Percentiles rank a stretch among this genome's conserved stretches.
Evolutionary conservation across 805 yeast species (phyloP).

Genomic region (Kazachstania psychrophila): DNA sequence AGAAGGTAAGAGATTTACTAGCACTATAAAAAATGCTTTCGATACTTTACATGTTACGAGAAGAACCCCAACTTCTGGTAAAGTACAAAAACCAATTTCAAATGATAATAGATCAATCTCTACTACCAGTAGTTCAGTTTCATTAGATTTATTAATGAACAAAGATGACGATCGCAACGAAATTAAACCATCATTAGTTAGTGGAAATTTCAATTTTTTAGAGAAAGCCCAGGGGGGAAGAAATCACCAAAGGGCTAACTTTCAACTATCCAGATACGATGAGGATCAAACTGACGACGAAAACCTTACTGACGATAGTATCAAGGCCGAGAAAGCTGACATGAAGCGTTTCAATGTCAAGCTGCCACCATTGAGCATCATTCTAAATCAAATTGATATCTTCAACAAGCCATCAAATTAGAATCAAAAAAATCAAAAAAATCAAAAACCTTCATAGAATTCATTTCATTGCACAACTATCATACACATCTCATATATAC

Average conservation of each 20-base stretch:
- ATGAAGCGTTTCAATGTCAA: no score
- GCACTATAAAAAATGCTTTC: constrained; percentile 6
- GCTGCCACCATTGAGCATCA: constrained; percentile 23
- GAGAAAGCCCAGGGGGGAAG: constrained; percentile 1
- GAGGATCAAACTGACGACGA: constrained; percentile 8
- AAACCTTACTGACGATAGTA: constrained; percentile 8
- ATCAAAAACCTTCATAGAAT: no score
- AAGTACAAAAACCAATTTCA: constrained; percentile 10
- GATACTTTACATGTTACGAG: constrained; percentile 12
- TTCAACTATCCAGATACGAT: constrained; percentile 11
- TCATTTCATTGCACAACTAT: no score
- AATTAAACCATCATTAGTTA: not conserved
- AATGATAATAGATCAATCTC: constrained; percentile 13
- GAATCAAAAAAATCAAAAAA: not conserved
- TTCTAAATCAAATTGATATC: constrained; percentile 18
- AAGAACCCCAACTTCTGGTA: not conserved
- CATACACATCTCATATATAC: no score
- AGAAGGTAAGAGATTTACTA: not conserved
- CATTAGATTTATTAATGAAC: constrained; percentile 9
- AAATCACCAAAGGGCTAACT: constrained; percentile 8
- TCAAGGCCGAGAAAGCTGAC: no score
- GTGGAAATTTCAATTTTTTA: constrained; percentile 1
- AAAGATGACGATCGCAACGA: not conserved
- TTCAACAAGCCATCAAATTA: constrained; percentile 27
- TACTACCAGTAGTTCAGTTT: constrained; percentile 14